phyloP scores from a whole-genome alignment of 306 rosid species.

The Astragalus membranaceus region DNA sequence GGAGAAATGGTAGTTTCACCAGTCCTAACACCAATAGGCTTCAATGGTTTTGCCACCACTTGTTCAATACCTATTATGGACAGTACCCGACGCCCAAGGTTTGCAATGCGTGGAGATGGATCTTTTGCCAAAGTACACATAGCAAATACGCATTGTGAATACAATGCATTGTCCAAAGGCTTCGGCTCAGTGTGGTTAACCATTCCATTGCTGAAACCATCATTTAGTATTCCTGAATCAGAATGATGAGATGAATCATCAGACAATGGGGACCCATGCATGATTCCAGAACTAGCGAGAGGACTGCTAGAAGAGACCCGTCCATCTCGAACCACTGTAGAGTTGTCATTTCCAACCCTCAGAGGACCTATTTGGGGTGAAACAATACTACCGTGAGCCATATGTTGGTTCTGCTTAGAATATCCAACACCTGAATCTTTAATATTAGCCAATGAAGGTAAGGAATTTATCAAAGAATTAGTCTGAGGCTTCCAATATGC shows the following conservation, averaged over 20 bases:
- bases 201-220: slow-evolving; percentile 77
- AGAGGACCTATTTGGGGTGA: slow-evolving; percentile 87
- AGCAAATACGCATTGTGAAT: slow-evolving; percentile 80
- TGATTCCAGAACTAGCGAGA: slow-evolving; percentile 69
- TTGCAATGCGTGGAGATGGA: slow-evolving; percentile 91
- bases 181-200: slow-evolving; percentile 53
- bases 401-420: slow-evolving; percentile 43
- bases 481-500: slow-evolving; percentile 90
- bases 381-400: slow-evolving; percentile 54
- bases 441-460: slow-evolving; percentile 71
- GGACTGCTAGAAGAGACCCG: slow-evolving; percentile 88
- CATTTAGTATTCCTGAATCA: slow-evolving; percentile 85
- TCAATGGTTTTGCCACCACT: slow-evolving; percentile 78
- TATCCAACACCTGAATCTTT: slow-evolving; percentile 47
- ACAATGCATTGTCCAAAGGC: slow-evolving; percentile 66
- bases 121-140: slow-evolving; percentile 93
- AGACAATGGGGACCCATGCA: slow-evolving; percentile 94
- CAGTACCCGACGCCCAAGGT: slow-evolving; percentile 78
- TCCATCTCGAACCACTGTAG: slow-evolving; percentile 60
- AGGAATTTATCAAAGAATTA: slow-evolving; percentile 65
- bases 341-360: slow-evolving; percentile 70
- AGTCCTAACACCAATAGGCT: slow-evolving; percentile 38
- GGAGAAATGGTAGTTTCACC: slow-evolving; percentile 48
- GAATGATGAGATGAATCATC: slow-evolving; percentile 91
- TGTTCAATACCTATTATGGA: slow-evolving; percentile 94